Evolutionary conservation across 345 rosid species (phyloP).

Genomic region (Tarenaya hassleriana): DNA sequence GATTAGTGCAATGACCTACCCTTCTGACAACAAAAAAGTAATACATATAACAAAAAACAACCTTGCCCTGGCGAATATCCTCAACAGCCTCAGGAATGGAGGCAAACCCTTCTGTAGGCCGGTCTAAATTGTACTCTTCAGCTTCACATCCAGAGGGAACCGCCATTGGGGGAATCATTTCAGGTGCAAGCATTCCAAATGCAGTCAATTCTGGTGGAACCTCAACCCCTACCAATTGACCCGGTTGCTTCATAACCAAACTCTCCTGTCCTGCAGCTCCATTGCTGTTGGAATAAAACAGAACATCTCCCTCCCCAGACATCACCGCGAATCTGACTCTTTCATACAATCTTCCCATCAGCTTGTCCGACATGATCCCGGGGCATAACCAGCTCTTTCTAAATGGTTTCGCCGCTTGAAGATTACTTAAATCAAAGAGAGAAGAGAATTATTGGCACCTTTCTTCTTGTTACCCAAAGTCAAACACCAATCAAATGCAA

Average conservation of each 20-base stretch:
- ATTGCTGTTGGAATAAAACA: conserved; percentile 36
- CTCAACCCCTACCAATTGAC: conserved; percentile 27
- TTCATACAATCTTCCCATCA: conserved; percentile 2
- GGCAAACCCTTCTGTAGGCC: conserved; percentile 55
- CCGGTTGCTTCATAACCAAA: conserved; percentile 11
- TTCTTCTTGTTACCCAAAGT: not conserved
- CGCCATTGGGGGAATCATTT: conserved; percentile 34
- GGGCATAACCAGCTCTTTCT: conserved; percentile 15
- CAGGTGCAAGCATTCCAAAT: conserved; percentile 44
- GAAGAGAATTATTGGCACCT: not conserved
- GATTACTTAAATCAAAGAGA: conserved; percentile 17
- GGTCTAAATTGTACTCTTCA: conserved; percentile 63
- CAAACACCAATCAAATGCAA: not conserved
- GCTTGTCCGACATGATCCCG: conserved; percentile 12
- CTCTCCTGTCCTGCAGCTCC: conserved; percentile 22
- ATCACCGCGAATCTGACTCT: conserved; percentile 36
- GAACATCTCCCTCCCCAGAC: conserved; percentile 45
- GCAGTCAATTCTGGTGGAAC: conserved; percentile 40
- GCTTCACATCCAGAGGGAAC: conserved; percentile 24
- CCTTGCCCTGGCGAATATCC: conserved; percentile 75
- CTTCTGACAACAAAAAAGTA: conserved; percentile 10
- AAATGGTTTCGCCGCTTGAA: not conserved
- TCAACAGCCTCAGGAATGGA: conserved; percentile 69
- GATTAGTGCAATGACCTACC: not conserved
- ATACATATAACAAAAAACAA: conserved; percentile 21